Base-by-base conservation (phyloP, 495 filamentous ascomycete genomes). In the Neurospora sp. region DNA sequence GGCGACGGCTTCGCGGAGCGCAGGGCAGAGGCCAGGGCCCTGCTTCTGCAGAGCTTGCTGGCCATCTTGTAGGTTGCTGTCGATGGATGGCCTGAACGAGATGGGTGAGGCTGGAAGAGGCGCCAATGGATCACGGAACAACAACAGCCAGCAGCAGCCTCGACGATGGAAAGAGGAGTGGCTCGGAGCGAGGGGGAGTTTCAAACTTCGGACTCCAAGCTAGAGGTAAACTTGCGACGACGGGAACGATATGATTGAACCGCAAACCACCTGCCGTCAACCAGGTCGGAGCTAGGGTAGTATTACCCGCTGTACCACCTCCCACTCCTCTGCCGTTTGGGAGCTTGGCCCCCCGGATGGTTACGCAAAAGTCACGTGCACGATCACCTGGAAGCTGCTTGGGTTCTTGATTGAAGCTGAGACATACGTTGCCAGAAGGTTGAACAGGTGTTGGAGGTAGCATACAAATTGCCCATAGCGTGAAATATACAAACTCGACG, bases 31-130 rank as follows among this genome's bases (percentile, higher is more conserved):
- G 87, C 84, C 80, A 91, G 80, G 72, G 88, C 87, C 79, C 89
- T 89, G 77, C 85, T 86, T 81, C 87, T 84, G 79, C 88, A 87
- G 83, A 90, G 80, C 85, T 88, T 90, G 87, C 89, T 89, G 83
- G 90, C 84, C 84, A 91, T 91, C 82, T 81, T 81, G 84, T 72
- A 39, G 81, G 82, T 81, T 83, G 70, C 70, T 75, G 82, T 76
- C 71, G 75, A 71, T 35, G 74, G 75, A 71, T 35, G 74, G 75
- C 77, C 83, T 84, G 83, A 77, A 81, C 71, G 75, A 74, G 74
- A 79, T 66, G 14, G 27, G 27, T 35, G 54, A 37, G 48, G 48
- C 48, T 14, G 20, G 23, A 59, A 27, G 23, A 62, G 54, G 54
- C 14, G 54, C 54, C 27, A 66, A 66, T 66, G 54, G 54, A 35